A percentile compares a stretch with the other conserved stretches of the same genome.
phyloP scores from a whole-genome alignment of 768 basidiomycete genomes.

The Favolaschia claudopus region DNA sequence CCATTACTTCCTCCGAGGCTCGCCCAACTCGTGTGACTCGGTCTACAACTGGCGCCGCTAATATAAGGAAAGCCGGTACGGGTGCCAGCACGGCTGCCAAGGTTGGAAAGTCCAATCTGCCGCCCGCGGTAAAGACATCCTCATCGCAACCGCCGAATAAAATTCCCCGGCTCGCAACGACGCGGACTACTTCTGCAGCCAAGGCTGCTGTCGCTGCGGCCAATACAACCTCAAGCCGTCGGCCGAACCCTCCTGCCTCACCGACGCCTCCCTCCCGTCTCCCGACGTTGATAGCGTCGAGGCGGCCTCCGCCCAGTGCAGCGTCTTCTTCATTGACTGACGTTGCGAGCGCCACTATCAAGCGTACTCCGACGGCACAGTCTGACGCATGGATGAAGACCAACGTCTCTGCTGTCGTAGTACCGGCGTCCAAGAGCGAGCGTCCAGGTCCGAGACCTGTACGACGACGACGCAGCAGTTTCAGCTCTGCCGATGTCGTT shows the following conservation, averaged over 20 bases:
- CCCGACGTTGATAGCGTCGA: slow-evolving; percentile 71
- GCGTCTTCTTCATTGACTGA: slow-evolving; percentile 59
- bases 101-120: slow-evolving; percentile 19
- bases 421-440: slow-evolving; percentile 73
- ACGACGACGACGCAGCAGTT: slow-evolving; percentile 83
- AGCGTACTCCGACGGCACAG: slow-evolving; percentile 41
- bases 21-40: slow-evolving; percentile 78
- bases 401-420: slow-evolving; percentile 72
- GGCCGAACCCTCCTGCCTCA: slow-evolving; percentile 57
- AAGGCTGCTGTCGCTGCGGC: slow-evolving; percentile 48
- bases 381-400: slow-evolving; percentile 82
- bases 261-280: slow-evolving; percentile 75
- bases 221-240: slow-evolving; percentile 40
- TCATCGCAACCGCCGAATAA: slow-evolving; percentile 66
- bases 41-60: slow-evolving; percentile 65
- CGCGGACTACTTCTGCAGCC: slow-evolving; percentile 58
- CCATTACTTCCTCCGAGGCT: slow-evolving; percentile 70
- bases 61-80: slow-evolving; percentile 61
- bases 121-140: slow-evolving; percentile 51
- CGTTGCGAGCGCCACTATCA: slow-evolving; percentile 52
- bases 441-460: slow-evolving; percentile 79
- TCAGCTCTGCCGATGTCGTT: slow-evolving; percentile 86
- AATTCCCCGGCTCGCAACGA: slow-evolving; percentile 70
- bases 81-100: slow-evolving; percentile 40
- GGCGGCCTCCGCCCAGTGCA: slow-evolving; percentile 55